A percentile compares a stretch with the other conserved stretches of the same genome.
Evolutionary conservation across 2,329 filamentous ascomycete genomes (phyloP).

Genomic region (Fusarium nurragi): DNA sequence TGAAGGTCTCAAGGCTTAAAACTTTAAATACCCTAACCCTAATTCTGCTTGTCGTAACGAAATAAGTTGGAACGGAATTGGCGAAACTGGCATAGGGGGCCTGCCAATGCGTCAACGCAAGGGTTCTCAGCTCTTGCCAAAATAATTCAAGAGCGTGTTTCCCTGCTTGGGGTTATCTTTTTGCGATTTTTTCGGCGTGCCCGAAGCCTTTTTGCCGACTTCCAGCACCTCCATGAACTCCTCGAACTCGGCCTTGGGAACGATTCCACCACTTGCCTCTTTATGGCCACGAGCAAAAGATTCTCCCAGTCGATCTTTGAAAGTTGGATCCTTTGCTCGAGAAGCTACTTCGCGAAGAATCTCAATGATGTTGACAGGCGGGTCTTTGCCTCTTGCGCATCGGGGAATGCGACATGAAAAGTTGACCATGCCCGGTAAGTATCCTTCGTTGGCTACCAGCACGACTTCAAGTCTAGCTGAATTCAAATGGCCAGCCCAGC

Average conservation of each 20-base stretch:
- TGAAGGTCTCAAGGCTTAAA: background rate
- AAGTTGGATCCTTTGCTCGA: constrained; percentile 50
- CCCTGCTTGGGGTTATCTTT: constrained; percentile 53
- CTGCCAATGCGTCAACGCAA: background rate
- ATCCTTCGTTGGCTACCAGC: constrained; percentile 73
- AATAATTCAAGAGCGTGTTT: constrained; percentile 66
- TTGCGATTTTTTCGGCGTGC: constrained; percentile 40
- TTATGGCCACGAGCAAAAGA: constrained; percentile 74
- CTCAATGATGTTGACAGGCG: constrained; percentile 71
- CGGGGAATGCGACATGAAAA: constrained; percentile 72
- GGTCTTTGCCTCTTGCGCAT: constrained; percentile 61
- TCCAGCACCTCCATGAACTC: constrained; percentile 69
- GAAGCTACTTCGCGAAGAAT: constrained; percentile 63
- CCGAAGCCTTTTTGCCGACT: constrained; percentile 63
- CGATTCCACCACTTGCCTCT: constrained; percentile 73
- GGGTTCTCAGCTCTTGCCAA: constrained; percentile 50
- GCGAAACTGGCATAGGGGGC: background rate
- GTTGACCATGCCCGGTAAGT: constrained; percentile 69
- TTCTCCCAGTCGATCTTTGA: constrained; percentile 63
- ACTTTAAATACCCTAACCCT: background rate
- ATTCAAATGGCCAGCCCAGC: constrained; percentile 70
- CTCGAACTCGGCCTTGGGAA: constrained; percentile 69
- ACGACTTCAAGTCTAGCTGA: constrained; percentile 70
- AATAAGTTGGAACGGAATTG: constrained; percentile 7
- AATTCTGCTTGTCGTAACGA: background rate